Conservation (phyloP, 129 eudicot genomes). For the Pseudognaphalium luteoalbum region DNA sequence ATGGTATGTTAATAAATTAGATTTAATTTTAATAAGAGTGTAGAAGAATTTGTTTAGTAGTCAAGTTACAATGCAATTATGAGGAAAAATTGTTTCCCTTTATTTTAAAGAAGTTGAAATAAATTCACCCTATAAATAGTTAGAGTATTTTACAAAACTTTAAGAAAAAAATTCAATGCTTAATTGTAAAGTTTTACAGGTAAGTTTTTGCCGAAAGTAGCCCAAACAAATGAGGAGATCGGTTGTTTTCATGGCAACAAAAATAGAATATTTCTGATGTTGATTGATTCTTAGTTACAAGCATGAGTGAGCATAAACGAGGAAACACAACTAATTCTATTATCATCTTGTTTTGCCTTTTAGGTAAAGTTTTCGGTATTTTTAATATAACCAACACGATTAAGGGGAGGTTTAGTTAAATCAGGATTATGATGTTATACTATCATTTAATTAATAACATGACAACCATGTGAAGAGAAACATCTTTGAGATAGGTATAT, state of each 20-base stretch:
- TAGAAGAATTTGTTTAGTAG: too few relatives aligned
- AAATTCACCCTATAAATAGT: too few relatives aligned
- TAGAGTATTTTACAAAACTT: too few relatives aligned
- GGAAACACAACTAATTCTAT: slow-evolving; percentile 18
- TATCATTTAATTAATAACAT: neutral
- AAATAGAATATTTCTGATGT: neutral
- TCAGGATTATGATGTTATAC: too few relatives aligned
- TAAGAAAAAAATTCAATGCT: neutral
- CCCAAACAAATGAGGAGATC: slow-evolving; percentile 17
- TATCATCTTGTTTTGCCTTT: neutral
- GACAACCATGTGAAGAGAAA: slow-evolving; percentile 19
- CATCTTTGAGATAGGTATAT: slow-evolving; percentile 23
- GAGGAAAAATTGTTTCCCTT: too few relatives aligned
- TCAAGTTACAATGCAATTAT: too few relatives aligned
- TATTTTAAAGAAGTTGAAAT: too few relatives aligned
- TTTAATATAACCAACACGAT: too few relatives aligned
- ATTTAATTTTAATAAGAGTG: too few relatives aligned
- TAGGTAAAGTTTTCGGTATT: neutral
- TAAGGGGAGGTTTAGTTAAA: too few relatives aligned
- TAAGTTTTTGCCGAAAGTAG: slow-evolving; percentile 9
- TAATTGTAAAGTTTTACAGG: neutral
- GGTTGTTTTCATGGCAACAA: slow-evolving; percentile 3
- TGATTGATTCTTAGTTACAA: slow-evolving; percentile 8
- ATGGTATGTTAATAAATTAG: too few relatives aligned
- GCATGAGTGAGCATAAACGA: slow-evolving; percentile 7